Base-by-base conservation (phyloP, 805 yeast species). In the Myxozyma nipponensis region DNA sequence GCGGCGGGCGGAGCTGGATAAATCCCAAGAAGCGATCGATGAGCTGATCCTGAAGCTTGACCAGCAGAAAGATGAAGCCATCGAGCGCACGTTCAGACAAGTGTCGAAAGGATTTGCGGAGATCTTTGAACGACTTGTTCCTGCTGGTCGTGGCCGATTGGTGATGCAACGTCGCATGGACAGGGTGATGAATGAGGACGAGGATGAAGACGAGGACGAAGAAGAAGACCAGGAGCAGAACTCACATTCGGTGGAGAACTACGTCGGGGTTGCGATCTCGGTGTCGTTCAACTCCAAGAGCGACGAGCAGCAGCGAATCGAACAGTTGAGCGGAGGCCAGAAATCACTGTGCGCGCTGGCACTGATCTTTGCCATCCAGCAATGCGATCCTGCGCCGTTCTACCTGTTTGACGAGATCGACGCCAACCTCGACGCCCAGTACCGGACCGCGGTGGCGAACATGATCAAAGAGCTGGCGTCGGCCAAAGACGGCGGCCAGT, bases 261-360 rank as follows among this genome's bases (percentile, higher is more conserved):
- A 84, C 64, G 72, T 74, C 9, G 98, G 98, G 22, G 88, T 91
- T 2, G 78, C 95, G 0, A 86, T 93, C 47, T 75, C 83, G 7
- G 97, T 90, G 2, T 86, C 96, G 0, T 91, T 91, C 74, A 91
- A 88, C 65, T 84, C 95, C 7, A 83, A 83, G 63, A 75, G 77
- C 24, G 85, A 90, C 63, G 96, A 89, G 59, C 96, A 87, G 65
- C 85, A 84, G 54, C 76, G 86, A 54, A 83, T 91, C 49, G 95
- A 88, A 65, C 97, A 90, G 65, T 73, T 93, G 17, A 87, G 96
- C 1, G 98, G 98, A 37, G 98, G 98, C 9, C 98, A 93, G 64
- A 91, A 91, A 66, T 86, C 97, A 0, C 72, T 93, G n/a, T 90
- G 98, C 72, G 98, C 98, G 0, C 81, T 93, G 59, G 90, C 98